Conservation (phyloP, 2,329 filamentous ascomycete species). For the Sclerotinia nivalis region DNA sequence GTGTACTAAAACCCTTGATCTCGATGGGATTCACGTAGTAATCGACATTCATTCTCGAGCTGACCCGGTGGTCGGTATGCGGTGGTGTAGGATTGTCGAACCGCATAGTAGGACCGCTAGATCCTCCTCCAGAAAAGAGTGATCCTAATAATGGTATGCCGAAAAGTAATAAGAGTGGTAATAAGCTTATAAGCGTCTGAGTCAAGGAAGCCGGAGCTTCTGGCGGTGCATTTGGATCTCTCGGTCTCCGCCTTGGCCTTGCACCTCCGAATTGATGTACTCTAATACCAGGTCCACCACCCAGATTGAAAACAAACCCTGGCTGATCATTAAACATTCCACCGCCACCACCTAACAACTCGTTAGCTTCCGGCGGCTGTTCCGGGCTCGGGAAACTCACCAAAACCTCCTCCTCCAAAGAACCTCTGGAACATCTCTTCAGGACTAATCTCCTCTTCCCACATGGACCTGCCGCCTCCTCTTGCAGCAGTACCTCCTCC, state of each 20-base stretch:
- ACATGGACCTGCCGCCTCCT: conserved; percentile 62
- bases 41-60: conserved; percentile 68
- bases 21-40: conserved; percentile 86
- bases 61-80: conserved; percentile 72
- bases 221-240: conserved; percentile 55
- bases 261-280: conserved; percentile 94
- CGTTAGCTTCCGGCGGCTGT: conserved; percentile 25
- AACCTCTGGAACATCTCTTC: conserved; percentile 98
- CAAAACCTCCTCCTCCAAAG: conserved; percentile 73
- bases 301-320: conserved; percentile 93
- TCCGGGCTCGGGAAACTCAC: conserved; percentile 38
- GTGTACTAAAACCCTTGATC: conserved; percentile 65
- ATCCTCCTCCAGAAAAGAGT: conserved; percentile 62
- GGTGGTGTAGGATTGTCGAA: conserved; percentile 73
- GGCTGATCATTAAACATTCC: conserved; percentile 73
- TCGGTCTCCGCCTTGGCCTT: conserved; percentile 73
- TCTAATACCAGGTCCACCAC: conserved; percentile 85
- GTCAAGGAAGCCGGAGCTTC: conserved; percentile 52
- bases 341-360: conserved; percentile 42
- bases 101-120: conserved; percentile 67
- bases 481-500: conserved; percentile 33
- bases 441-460: conserved; percentile 89
- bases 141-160: conserved; percentile 81
- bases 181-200: conserved; percentile 66
- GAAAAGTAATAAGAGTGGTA: conserved; percentile 89